Percentiles rank a stretch among this genome's conserved stretches.
These are phyloP conservation scores for Cordyceps farinosa DNA, from an alignment of 2,329 filamentous ascomycete genomes.

Conservation along the genomic window DNA sequence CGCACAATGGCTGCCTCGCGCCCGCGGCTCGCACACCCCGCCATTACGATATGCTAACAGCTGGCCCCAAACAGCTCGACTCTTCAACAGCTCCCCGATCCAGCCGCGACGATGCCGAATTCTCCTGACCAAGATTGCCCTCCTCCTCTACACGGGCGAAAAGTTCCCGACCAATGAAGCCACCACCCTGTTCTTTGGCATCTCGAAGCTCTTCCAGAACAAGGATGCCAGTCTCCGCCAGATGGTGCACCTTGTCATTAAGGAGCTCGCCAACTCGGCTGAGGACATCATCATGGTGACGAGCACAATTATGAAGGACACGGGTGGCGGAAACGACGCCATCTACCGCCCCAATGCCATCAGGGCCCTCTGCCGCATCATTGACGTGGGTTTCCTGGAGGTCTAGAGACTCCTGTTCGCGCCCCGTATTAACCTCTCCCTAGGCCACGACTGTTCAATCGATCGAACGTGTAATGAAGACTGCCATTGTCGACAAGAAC, in stretches of 20 bases:
- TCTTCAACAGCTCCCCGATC: conserved; percentile 97
- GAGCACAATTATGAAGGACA: conserved; percentile 99
- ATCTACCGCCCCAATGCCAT: conserved; percentile 96
- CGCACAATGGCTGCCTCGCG: conserved; percentile 24
- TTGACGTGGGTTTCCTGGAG: conserved; percentile 64
- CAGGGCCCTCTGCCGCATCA: conserved; percentile 90
- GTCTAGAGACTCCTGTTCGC: background rate
- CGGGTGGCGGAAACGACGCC: conserved; percentile 88
- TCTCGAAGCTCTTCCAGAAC: conserved; percentile 99
- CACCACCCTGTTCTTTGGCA: conserved; percentile 96
- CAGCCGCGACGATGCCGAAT: conserved; percentile 97
- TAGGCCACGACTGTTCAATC: conserved; percentile 93
- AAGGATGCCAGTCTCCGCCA: conserved; percentile 97
- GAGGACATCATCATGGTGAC: conserved; percentile 99
- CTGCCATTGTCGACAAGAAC: conserved; percentile 97
- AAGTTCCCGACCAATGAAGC: conserved; percentile 96
- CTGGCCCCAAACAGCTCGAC: conserved; percentile 61
- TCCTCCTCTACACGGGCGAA: conserved; percentile 94
- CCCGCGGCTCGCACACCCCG: conserved; percentile 21
- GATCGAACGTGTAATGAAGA: conserved; percentile 98
- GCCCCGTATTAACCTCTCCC: conserved; percentile 25
- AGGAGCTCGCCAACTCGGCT: conserved; percentile 91
- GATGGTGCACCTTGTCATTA: conserved; percentile 98
- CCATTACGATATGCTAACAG: conserved; percentile 34
- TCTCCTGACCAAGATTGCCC: conserved; percentile 92